Evolutionary conservation across 306 rosid species (phyloP).

Genomic region (Ammopiptanthus mongolicus): DNA sequence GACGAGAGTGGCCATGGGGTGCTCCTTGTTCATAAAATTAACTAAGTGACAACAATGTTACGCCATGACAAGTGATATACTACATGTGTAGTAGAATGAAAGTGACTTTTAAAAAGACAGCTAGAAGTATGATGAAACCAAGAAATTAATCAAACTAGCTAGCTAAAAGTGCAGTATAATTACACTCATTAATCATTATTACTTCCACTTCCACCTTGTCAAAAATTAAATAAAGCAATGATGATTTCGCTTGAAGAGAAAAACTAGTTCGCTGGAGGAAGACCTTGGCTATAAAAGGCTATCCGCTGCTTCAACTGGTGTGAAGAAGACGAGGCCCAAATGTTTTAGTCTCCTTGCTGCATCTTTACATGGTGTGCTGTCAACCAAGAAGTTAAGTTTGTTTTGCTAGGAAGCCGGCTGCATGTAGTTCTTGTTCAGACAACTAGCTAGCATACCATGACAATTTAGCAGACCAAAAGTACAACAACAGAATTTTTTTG

Average conservation of each 20-base stretch:
- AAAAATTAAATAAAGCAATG: neutral
- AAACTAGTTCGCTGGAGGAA: too few relatives aligned
- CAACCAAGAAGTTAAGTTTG: constrained; percentile 26
- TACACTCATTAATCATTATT: constrained; percentile 19
- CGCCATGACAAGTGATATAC: neutral
- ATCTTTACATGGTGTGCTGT: constrained; percentile 32
- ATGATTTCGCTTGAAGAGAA: neutral
- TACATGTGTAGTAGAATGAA: constrained; percentile 11
- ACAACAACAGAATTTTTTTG: neutral
- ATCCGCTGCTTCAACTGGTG: constrained; percentile 46
- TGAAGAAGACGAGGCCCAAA: constrained; percentile 46
- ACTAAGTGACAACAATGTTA: neutral
- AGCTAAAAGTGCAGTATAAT: constrained; percentile 4
- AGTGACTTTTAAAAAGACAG: constrained; percentile 22
- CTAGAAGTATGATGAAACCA: constrained; percentile 16
- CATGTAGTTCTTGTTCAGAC: constrained; percentile 11
- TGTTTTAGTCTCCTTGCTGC: constrained; percentile 46
- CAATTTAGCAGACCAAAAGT: neutral
- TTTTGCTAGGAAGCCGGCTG: constrained; percentile 33
- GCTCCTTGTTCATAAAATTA: neutral
- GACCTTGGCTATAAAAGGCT: too few relatives aligned
- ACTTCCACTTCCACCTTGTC: constrained; percentile 13
- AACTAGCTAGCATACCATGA: neutral
- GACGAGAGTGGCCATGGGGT: neutral
- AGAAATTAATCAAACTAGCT: neutral